Evolutionary conservation across 257 asterid species (phyloP), one percentile per base, ranked within the genome.

Genomic region (Vinca minor): DNA sequence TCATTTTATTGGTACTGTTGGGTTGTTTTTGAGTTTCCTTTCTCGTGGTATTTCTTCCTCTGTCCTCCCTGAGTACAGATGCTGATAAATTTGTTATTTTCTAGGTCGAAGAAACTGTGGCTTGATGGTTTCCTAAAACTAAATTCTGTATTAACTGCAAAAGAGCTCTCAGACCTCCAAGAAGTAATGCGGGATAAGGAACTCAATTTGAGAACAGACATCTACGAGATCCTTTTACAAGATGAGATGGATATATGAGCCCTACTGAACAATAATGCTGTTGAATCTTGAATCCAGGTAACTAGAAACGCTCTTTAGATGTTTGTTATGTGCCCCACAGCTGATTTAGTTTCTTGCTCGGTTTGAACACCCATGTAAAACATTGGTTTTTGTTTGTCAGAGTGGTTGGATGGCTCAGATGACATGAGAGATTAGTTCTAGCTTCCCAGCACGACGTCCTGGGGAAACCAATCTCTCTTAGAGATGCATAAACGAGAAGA

Each of bases 131-230:
- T 89, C 68, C 72, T 80, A 34, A 85, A 83, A 69, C 87, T 92
- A 32, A 73, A 71, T 61, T 75, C 87, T 29, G 76, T 81, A 28
- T 72, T 92, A 62, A 79, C 76, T 5, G 94, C 87, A 61, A 92
- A 92, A 78, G 98, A 92, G 83, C 79, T 92, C 46, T 89, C 95
- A 8, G 98, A 92, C 54, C 94, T 92, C 68, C 98, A 92, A 69
- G 96, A 92, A 72, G 98, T 92, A 23, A 92, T 92, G 98, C 79
- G 96, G 41, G 98, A 92, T 45, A 92, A 92, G 81, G 98, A 89
- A 72, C 85, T 92, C 69, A 89, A 92, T 56, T 75, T 92, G 76
- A 84, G 98, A 82, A 92, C 97, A n/a, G 98, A 89, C 65, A 87
- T 89, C 59, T 92, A 92, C 21, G 98, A 92, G 81, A 92, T 92